These are phyloP conservation scores for Stagonosporopsis vannaccii DNA, from an alignment of 2,329 filamentous ascomycete species.

Conservation along the genomic window DNA sequence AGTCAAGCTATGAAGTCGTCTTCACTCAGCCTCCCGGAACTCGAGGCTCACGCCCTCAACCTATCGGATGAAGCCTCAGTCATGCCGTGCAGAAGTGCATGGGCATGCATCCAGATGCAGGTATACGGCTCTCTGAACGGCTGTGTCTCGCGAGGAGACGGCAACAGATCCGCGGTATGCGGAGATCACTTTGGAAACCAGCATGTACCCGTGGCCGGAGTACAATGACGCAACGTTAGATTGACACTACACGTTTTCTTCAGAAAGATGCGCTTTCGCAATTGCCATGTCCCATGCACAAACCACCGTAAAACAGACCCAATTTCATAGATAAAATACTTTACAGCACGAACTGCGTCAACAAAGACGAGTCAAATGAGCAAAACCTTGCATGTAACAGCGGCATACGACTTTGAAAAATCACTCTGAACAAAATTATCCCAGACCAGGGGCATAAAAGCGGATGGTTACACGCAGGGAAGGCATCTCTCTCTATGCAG, in stretches of 20 bases:
- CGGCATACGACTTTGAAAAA: background rate
- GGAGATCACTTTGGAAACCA: slow-evolving; percentile 30
- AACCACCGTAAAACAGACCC: background rate
- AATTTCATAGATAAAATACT: background rate
- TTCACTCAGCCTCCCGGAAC: slow-evolving; percentile 9
- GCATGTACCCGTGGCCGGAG: slow-evolving; percentile 28
- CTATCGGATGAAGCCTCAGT: slow-evolving; percentile 25
- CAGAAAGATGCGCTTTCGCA: slow-evolving; percentile 18
- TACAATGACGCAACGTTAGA: slow-evolving; percentile 38
- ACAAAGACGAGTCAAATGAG: background rate
- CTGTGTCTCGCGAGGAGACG: slow-evolving; percentile 43
- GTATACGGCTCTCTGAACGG: slow-evolving; percentile 28
- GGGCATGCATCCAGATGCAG: slow-evolving; percentile 27
- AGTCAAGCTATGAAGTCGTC: slow-evolving; percentile 10
- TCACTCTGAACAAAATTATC: background rate
- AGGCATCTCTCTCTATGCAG: slow-evolving; percentile 27
- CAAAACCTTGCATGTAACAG: slow-evolving; percentile 3
- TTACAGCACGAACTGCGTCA: background rate
- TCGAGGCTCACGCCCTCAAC: slow-evolving; percentile 3
- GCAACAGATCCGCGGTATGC: slow-evolving; percentile 41
- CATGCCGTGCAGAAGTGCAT: slow-evolving; percentile 28
- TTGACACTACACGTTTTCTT: slow-evolving; percentile 21
- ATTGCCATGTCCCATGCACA: slow-evolving; percentile 8
- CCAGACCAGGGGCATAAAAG: slow-evolving; percentile 9
- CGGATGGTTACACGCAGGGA: slow-evolving; percentile 10